Evolutionary conservation across 805 yeast genomes (phyloP), one percentile per base, ranked within the genome.

Genomic region (Yamadazyma sp.): DNA sequence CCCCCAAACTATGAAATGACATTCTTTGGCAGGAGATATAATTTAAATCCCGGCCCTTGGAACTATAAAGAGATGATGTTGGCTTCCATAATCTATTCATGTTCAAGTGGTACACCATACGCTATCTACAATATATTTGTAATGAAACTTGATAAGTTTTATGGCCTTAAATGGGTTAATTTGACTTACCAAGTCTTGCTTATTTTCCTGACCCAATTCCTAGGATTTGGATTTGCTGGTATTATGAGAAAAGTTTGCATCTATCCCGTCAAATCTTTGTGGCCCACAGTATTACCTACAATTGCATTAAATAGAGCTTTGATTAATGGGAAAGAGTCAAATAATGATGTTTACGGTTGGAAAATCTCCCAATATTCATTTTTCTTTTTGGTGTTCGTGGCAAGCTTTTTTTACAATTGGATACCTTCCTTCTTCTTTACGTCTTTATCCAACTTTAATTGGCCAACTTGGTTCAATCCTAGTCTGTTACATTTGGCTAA

Each of bases 211-310:
- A 68, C 84, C 2, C 81, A 79, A 50, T 76, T 75, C 42, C 57
- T 81, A 44, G 88, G 87, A 16, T 75, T 78, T 48, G 80, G 84
- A 1, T 70, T 81, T 52, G 85, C 86, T 5, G 81, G 83, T 32
- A 49, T 80, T 14, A 68, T 79, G 68, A 69, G 82, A 48, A 71
- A 74, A 40, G 73, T 80, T 21, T 68, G 70, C 38, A 57, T 67
- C 7, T 65, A 66, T 39, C 73, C 73, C 2, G 54, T 56, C 16
- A 65, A 62, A 41, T 56, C 72, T 0, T 42, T 67, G 10, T 67
- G 73, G 73, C 73, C 73, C 15, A 65, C 71, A 3, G 54, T 65
- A 18, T 44, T 67, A 22, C 73, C 73, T 5, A 61, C 67, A 2
- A 58, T 67, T 35, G 72, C 72, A 2, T 53, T 66, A 26, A 67